Conservation (phyloP, 2,329 filamentous ascomycete species). For the Macrophomina pseudophaseolina region DNA sequence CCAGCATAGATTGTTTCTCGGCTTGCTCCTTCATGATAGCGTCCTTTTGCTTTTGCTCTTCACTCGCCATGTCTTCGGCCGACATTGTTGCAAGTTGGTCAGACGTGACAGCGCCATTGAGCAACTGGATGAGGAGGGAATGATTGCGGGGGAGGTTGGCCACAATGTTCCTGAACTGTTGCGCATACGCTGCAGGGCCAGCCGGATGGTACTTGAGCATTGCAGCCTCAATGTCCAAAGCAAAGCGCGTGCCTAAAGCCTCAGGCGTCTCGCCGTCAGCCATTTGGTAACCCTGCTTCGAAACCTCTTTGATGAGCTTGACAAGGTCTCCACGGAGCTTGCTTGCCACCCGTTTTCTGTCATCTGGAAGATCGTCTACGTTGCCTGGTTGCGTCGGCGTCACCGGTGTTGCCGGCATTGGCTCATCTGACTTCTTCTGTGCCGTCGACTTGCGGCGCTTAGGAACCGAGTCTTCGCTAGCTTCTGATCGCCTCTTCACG, state of each 20-base stretch:
- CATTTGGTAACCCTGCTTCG: constrained; percentile 63
- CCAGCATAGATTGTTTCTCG: constrained; percentile 83
- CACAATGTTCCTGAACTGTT: constrained; percentile 74
- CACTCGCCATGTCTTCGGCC: constrained; percentile 86
- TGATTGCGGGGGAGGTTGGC: constrained; percentile 91
- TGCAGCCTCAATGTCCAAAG: constrained; percentile 78
- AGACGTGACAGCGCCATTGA: constrained; percentile 74
- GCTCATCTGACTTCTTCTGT: constrained; percentile 33
- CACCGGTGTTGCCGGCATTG: constrained; percentile 26
- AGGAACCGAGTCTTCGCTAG: constrained; percentile 35
- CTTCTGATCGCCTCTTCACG: constrained; percentile 44
- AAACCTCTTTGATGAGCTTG: constrained; percentile 68
- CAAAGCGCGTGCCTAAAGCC: constrained; percentile 70
- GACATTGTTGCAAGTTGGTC: constrained; percentile 86
- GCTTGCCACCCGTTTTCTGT: constrained; percentile 72
- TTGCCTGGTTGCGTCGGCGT: constrained; percentile 33
- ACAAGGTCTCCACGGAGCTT: constrained; percentile 73
- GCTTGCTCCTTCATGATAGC: constrained; percentile 77
- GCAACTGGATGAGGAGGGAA: constrained; percentile 74
- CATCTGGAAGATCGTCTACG: constrained; percentile 57
- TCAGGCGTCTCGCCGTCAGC: constrained; percentile 68
- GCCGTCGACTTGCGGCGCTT: constrained; percentile 46
- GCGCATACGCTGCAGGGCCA: constrained; percentile 58
- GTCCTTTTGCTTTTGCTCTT: constrained; percentile 80
- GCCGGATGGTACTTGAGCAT: constrained; percentile 62